These are phyloP conservation scores for Aureobasidium mangrovei DNA, from an alignment of 2,329 filamentous ascomycete genomes.

Conservation along the genomic window DNA sequence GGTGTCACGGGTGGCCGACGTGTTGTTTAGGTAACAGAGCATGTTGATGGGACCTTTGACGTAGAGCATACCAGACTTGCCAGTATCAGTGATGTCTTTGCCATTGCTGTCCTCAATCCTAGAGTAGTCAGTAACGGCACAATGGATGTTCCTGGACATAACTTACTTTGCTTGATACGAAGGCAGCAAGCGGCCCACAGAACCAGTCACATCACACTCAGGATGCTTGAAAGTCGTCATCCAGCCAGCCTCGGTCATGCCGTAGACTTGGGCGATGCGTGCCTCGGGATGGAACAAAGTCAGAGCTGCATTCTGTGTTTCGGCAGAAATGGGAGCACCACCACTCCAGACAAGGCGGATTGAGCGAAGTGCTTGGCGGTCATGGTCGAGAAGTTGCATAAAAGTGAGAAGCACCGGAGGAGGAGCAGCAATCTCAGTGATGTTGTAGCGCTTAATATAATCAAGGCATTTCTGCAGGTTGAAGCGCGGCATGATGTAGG, in stretches of 20 bases:
- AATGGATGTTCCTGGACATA: not conserved
- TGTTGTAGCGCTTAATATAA: slow-evolving; percentile 33
- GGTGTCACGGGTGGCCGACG: slow-evolving; percentile 18
- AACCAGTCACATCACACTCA: slow-evolving; percentile 35
- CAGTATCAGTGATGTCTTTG: slow-evolving; percentile 23
- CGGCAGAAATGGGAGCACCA: slow-evolving; percentile 38
- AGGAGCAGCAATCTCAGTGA: slow-evolving; percentile 42
- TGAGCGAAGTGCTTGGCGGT: slow-evolving; percentile 30
- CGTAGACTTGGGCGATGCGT: slow-evolving; percentile 42
- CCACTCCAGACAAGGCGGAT: slow-evolving; percentile 40
- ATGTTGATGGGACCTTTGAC: slow-evolving; percentile 36
- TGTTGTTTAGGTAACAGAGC: slow-evolving; percentile 28
- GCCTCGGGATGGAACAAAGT: slow-evolving; percentile 34
- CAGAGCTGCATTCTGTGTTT: slow-evolving; percentile 34
- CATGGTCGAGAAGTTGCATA: slow-evolving; percentile 27
- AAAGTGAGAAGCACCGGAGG: slow-evolving; percentile 35
- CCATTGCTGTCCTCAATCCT: slow-evolving; percentile 30
- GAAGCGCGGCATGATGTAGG: slow-evolving; percentile 42
- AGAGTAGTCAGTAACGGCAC: slow-evolving; percentile 14
- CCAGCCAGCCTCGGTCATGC: slow-evolving; percentile 46
- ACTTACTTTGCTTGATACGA: slow-evolving; percentile 28
- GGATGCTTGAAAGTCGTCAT: slow-evolving; percentile 33
- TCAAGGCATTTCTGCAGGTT: slow-evolving; percentile 33
- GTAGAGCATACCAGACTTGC: slow-evolving; percentile 33
- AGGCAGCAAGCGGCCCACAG: slow-evolving; percentile 39